Percentiles rank a stretch among this genome's conserved stretches.
Conservation (phyloP, 106 monocot genomes). For the Chionographis japonica region DNA sequence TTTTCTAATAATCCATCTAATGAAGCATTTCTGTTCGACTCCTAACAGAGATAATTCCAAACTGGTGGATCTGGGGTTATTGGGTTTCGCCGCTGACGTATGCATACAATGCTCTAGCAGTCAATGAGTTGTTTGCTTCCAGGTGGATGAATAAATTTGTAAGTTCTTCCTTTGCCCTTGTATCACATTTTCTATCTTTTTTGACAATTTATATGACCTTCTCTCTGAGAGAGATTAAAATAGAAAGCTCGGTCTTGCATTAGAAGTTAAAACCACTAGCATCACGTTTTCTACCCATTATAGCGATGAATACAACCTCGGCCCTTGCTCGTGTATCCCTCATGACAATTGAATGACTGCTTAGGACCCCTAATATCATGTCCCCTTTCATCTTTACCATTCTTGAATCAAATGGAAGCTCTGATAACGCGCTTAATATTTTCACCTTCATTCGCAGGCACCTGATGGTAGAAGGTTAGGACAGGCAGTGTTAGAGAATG, state of each 20-base stretch:
- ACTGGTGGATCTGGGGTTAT: constrained; percentile 84
- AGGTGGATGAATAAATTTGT: constrained; percentile 62
- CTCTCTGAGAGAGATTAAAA: too few species aligned
- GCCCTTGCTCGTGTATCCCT: too few species aligned
- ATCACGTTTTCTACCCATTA: too few species aligned
- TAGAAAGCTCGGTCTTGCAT: too few species aligned
- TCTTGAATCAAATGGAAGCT: neutral
- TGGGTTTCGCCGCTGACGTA: constrained; percentile 64
- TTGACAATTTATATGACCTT: too few species aligned
- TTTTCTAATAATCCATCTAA: neutral
- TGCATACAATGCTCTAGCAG: constrained; percentile 50
- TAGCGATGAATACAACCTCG: too few species aligned
- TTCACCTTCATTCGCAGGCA: neutral
- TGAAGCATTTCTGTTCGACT: neutral
- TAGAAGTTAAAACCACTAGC: too few species aligned
- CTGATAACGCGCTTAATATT: neutral
- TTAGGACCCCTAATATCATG: too few species aligned
- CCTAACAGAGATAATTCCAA: constrained; percentile 50
- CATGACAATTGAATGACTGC: too few species aligned
- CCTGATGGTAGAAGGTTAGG: constrained; percentile 44
- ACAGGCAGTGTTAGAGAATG: constrained; percentile 35
- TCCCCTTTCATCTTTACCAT: too few species aligned
- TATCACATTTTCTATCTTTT: neutral
- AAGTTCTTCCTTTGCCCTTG: constrained; percentile 2
- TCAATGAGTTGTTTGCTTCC: constrained; percentile 67